A percentile compares a stretch with the other conserved stretches of the same genome.
Conservation (phyloP, 768 basidiomycete species). For the Mrakia hoshinonis region DNA sequence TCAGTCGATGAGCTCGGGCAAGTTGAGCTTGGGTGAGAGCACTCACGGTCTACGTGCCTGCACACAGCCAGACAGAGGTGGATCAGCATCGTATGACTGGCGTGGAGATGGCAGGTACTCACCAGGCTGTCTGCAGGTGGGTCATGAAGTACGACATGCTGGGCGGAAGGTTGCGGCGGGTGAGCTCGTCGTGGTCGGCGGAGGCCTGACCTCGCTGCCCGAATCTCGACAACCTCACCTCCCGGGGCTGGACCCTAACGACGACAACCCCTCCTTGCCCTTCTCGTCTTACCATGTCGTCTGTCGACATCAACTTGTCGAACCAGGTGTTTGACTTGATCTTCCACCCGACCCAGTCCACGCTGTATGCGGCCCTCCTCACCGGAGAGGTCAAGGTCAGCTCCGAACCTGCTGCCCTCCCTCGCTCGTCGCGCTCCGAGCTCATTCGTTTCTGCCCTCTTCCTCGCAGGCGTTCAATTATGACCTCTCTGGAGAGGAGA, state of each 20-base stretch:
- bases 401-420: neutral
- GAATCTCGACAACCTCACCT: neutral
- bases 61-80: neutral
- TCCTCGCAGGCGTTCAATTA: slow-evolving; percentile 55
- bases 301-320: slow-evolving; percentile 55
- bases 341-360: slow-evolving; percentile 66
- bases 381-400: slow-evolving; percentile 62
- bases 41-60: slow-evolving; percentile 83
- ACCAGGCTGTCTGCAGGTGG: slow-evolving; percentile 61
- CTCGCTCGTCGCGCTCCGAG: neutral
- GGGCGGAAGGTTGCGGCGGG: neutral
- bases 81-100: neutral
- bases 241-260: neutral
- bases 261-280: neutral
- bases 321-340: slow-evolving; percentile 80
- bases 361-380: slow-evolving; percentile 63
- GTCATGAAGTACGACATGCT: slow-evolving; percentile 81
- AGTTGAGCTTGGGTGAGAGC: neutral
- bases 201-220: neutral
- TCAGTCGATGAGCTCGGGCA: neutral
- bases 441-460: neutral
- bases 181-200: neutral
- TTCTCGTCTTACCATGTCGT: neutral
- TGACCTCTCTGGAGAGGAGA: slow-evolving; percentile 49
- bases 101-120: neutral